Conservation (phyloP, 225 moss, liverwort and hornwort species). For the Neckera pumila region DNA sequence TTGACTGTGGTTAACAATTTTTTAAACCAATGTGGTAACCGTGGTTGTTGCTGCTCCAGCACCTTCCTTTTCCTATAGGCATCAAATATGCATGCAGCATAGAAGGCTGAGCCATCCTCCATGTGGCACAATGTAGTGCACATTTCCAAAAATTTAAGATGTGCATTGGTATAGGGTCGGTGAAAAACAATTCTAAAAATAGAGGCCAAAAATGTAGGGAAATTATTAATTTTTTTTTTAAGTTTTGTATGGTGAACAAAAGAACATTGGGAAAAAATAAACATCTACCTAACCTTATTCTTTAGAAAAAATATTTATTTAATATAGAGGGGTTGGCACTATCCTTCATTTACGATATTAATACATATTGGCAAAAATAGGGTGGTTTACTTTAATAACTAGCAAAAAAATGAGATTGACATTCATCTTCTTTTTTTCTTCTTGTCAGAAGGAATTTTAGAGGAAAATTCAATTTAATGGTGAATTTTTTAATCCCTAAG, state of each 20-base stretch:
- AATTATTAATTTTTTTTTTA: accelerated
- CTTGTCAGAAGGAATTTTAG: background rate
- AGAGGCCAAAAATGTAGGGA: background rate
- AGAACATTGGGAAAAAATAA: accelerated
- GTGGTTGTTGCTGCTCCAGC: background rate
- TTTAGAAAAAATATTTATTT: background rate
- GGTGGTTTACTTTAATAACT: no score
- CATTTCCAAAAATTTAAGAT: background rate
- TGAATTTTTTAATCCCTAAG: background rate
- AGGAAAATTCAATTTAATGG: background rate
- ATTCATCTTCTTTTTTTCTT: background rate
- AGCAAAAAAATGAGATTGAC: background rate
- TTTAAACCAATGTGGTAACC: background rate
- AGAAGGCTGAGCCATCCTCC: background rate
- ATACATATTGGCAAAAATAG: background rate
- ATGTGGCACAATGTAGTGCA: background rate
- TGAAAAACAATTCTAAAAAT: background rate
- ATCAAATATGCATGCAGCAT: background rate
- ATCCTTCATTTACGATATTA: accelerated
- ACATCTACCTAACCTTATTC: background rate
- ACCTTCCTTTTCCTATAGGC: background rate
- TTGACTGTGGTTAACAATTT: background rate
- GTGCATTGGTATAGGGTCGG: accelerated
- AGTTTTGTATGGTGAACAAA: no score
- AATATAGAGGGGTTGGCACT: background rate